Evolutionary conservation across 495 filamentous ascomycete genomes (phyloP), one percentile per base, ranked within the genome.

Genomic region (Neurospora hispaniola): DNA sequence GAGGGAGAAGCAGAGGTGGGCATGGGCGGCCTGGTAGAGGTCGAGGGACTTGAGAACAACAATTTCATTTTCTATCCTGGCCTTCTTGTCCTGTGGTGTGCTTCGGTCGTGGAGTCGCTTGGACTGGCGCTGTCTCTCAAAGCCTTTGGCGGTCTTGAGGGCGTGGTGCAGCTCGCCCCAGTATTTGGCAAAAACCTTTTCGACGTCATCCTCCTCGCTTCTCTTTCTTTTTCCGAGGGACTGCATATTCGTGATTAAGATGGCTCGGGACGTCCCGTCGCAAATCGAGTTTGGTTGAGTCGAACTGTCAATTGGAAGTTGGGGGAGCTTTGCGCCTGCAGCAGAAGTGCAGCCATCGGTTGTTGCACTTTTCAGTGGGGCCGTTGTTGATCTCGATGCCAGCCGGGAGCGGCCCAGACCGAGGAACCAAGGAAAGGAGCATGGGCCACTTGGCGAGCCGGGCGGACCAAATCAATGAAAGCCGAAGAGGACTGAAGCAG

Each of bases 51-150:
- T 98, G 72, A 96, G 79, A 42, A 90, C 90, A 39, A 87, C 83
- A 54, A 94, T 85, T 82, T 97, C 94, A 69, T 86, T 88, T 74
- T 90, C 86, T n/a, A 96, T 80, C 23, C 93, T 83, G 42, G 80
- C 77, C 31, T 81, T 74, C 79, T 88, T 84, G 23, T 84, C 84
- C 18, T 86, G 81, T n/a, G 86, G 84, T 27, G 80, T 70, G 75
- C 85, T 87, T 3, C 90, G 89, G 39, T 89, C 89, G 80, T 91
- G 94, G 31, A 91, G 84, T 43, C 94, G 84, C 71, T 93, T 90
- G 41, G 91, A 89, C 62, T 94, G 85, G 72, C 97, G 97, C 82
- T 97, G 94, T 75, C 93, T 86, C 82, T 97, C 94, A 80, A 95
- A 95, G 18, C 92, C 93, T 73, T 93, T 94, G 38, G 91, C 92